Evolutionary conservation across 176 grass and related monocot species (phyloP).

Genomic region (Carex kokanica): DNA sequence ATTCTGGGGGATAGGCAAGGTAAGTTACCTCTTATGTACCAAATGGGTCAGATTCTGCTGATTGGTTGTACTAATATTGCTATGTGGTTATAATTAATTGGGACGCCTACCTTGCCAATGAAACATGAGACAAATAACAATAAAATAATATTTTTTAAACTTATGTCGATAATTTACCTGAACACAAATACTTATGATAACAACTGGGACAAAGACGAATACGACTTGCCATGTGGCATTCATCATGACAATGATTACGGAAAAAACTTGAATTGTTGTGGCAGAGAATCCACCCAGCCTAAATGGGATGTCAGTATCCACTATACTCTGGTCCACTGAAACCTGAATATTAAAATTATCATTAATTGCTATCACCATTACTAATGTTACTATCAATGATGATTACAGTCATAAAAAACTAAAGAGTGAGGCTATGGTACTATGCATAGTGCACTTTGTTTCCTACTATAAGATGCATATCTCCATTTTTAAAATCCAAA

Average conservation of each 20-base stretch:
- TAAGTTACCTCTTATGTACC: background rate
- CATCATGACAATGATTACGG: conserved; percentile 91
- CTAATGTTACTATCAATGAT: conserved; percentile 10
- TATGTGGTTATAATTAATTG: background rate
- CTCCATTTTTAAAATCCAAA: too few species aligned
- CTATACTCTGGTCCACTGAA: conserved; percentile 95
- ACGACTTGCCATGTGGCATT: conserved; percentile 98
- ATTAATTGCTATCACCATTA: background rate
- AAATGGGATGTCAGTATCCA: conserved; percentile 97
- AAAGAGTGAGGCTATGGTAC: too few species aligned
- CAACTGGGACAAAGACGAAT: conserved; percentile 84
- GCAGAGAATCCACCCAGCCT: conserved; percentile 94
- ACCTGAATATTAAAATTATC: conserved; percentile 58
- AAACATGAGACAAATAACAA: background rate
- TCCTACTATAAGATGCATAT: too few species aligned
- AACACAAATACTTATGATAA: conserved; percentile 86
- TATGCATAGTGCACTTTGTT: too few species aligned
- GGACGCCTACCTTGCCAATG: background rate
- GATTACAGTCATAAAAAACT: conserved; percentile 6
- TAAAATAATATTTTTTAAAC: background rate
- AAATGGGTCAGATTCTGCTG: background rate
- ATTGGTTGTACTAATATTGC: conserved; percentile 4
- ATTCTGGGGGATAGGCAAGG: background rate
- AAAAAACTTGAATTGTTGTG: conserved; percentile 92
- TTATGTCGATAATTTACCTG: conserved; percentile 62